Evolutionary conservation across 2,329 filamentous ascomycete species (phyloP).

Genomic region (Myriosclerotinia curreyana): DNA sequence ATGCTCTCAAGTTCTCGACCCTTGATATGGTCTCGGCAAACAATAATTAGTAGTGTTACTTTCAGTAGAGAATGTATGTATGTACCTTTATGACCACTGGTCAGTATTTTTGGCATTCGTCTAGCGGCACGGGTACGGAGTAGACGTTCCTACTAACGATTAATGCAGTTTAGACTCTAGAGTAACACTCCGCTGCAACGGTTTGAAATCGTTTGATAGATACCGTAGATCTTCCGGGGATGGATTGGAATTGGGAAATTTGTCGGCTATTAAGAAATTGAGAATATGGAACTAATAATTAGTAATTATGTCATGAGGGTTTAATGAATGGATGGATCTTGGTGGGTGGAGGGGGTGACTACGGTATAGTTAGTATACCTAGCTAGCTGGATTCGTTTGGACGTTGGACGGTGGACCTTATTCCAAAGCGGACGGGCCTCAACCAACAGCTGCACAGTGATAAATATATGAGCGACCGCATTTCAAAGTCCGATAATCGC

Average conservation of each 20-base stretch:
- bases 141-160: background rate
- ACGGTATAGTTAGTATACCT: no score
- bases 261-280: constrained; percentile 15
- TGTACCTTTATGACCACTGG: constrained; percentile 1
- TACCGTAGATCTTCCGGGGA: constrained; percentile 9
- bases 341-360: constrained; percentile 11
- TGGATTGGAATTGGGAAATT: background rate
- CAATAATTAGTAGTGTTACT: no score
- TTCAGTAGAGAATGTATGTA: no score
- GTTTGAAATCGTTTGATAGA: no score
- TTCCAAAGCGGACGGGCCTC: constrained; percentile 3
- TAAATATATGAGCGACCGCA: background rate
- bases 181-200: background rate
- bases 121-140: background rate
- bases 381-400: constrained; percentile 1
- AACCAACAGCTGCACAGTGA: background rate
- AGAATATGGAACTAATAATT: no score
- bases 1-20: background rate
- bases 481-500: constrained; percentile 11
- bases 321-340: background rate
- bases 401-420: no score
- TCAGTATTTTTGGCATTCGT: constrained; percentile 7
- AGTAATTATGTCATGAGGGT: background rate
- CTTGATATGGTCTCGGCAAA: background rate
- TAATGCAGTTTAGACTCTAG: constrained; percentile 6